These are phyloP conservation scores for Colletotrichum aenigma DNA, from an alignment of 2,329 filamentous ascomycete genomes.

Conservation along the genomic window DNA sequence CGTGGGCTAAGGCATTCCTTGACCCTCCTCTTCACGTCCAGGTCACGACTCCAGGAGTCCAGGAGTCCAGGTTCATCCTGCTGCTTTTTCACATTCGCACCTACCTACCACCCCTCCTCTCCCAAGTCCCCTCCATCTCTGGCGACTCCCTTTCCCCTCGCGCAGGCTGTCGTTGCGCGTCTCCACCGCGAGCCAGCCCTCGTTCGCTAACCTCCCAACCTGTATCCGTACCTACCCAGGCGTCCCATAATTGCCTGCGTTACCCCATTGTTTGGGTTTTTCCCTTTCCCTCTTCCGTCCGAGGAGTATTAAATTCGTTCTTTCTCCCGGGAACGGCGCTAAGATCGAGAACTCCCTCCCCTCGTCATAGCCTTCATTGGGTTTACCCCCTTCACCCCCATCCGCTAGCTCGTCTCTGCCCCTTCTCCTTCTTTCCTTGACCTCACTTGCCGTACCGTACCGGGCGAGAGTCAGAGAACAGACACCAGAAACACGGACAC, in stretches of 20 bases:
- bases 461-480: neutral
- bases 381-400: constrained; percentile 19
- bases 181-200: constrained; percentile 20
- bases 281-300: constrained; percentile 13
- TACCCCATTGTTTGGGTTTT: constrained; percentile 17
- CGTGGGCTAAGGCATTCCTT: no score
- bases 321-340: constrained; percentile 24
- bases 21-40: no score
- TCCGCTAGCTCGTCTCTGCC: neutral
- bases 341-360: constrained; percentile 22
- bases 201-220: constrained; percentile 1
- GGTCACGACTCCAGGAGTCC: no score
- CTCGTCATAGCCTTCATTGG: constrained; percentile 25
- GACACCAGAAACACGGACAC: neutral
- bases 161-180: constrained; percentile 8
- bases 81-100: no score
- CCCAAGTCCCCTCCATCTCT: neutral
- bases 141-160: neutral
- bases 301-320: constrained; percentile 21
- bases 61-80: no score
- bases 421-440: neutral
- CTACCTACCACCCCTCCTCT: neutral
- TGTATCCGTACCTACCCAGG: neutral
- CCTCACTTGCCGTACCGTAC: neutral
- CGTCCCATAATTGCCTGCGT: constrained; percentile 11